Evolutionary conservation across 768 basidiomycete species (phyloP), one percentile per base, ranked within the genome.

Genomic region (Imleria badia): DNA sequence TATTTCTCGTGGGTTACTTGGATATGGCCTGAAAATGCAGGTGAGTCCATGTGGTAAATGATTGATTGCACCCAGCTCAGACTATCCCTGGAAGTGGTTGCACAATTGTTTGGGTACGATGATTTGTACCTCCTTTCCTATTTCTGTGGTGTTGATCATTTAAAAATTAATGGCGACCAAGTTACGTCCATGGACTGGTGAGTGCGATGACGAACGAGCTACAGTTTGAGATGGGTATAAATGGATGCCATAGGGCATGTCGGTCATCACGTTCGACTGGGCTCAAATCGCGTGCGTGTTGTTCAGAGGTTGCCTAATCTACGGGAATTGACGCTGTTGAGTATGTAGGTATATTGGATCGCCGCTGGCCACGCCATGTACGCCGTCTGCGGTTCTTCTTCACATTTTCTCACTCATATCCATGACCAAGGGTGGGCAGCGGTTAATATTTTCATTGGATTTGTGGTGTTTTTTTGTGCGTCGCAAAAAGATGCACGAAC

Each of bases 221-320:
- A 9, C 13, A 6, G 14, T 26, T 33, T 1, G 23, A 45, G 26
- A 22, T 48, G 36, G 4, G 11, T 11, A 57, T 52, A 15, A 20
- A 22, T 20, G 17, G 3, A 8, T 29, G 22, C 2, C 6, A 30
- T n/a, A 70, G 71, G 84, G 84, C 29, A 89, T 90, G 85, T 84
- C 84, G 48, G 63, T 89, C 46, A 64, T 91, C 55, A 89, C 88
- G 40, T 89, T 93, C 65, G 90, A 92, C 63, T 93, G 90, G 90
- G 76, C 82, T 15, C 85, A 89, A 69, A 83, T 87, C 54, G 69
- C 71, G 65, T 72, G 36, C 45, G 69, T 67, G 64, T 48, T 58
- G 62, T 22, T 47, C 12, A 22, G 8, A 26, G 20, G 11, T 23
- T 1, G 22, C 23, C 7, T 11, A 22, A 15, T 52, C 26, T 30